Evolutionary conservation across 129 eudicot species (phyloP), one percentile per base, ranked within the genome.

Genomic region (Artemisia tridentata): DNA sequence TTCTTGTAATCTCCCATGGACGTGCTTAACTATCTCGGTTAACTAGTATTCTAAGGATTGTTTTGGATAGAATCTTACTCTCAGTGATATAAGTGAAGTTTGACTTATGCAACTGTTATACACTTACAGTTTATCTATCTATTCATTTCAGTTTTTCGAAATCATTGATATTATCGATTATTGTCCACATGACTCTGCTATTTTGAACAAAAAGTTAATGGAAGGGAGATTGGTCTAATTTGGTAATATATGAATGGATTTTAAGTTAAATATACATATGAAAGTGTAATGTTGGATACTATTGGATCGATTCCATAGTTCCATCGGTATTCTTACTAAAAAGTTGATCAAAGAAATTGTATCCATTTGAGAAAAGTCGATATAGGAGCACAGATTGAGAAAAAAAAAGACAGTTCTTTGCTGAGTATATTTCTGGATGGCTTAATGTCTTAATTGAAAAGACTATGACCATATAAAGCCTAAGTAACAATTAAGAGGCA

Each of bases 11-110:
- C 11, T 19, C 11, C 23, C 0, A 17, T 53, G 1, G 23, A 1
- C 1, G 0, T 20, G 1, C 1, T 20, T 0, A 1, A 20, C 23
- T 1, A 1, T 0, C 1, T 20, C 0, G 1, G 1, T 0, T 0
- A 20, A 20, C 0, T 1, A 21, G 1, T 21, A 21, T 21, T 21
- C 1, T 21, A 0, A 0, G 23, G 8, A 31, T 52, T 52, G 59
- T 20, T 53, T 17, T 52, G 58, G 59, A 53, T 53, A 53, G 3
- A 53, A 3, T 56, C 29, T 27, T 27, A 27, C 31, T 27, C 31
- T 5, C 31, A 27, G 4, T 2, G 4, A 27, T 27, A 27, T 27
- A 27, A 27, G 31, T 27, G 31, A 27, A 27, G 31, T 27, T 27
- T 27, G 31, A 27, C 5, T 27, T 27, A 27, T 27, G 31, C 31